Conservation (phyloP, 2,329 filamentous ascomycete genomes). For the Tolypocladium cylindrosporum region DNA sequence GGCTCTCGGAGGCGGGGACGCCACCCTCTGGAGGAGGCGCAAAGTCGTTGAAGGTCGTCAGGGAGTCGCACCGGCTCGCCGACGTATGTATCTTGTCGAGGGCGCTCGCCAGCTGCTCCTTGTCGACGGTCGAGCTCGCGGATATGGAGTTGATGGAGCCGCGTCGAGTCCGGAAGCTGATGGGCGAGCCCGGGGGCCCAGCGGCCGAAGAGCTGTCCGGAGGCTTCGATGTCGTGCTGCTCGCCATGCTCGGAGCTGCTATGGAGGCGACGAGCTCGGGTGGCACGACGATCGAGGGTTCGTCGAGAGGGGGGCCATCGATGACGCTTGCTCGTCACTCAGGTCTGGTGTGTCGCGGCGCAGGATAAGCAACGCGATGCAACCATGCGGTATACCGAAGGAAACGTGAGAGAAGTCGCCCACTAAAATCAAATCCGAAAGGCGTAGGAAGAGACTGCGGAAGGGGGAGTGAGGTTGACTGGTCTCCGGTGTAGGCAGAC, state of each 20-base stretch:
- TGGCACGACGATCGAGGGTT: not conserved
- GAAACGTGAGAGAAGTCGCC: not conserved
- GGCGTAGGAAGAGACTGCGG: not conserved
- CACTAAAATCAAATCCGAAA: not conserved
- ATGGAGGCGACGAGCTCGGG: constrained; percentile 5
- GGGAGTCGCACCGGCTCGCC: constrained; percentile 71
- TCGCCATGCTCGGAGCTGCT: constrained; percentile 14
- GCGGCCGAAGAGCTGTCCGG: constrained; percentile 16
- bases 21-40: constrained; percentile 54
- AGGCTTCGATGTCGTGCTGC: constrained; percentile 18
- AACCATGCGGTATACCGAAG: constrained; percentile 4
- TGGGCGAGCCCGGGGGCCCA: constrained; percentile 17
- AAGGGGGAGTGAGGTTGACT: not conserved
- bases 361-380: not conserved
- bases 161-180: constrained; percentile 22
- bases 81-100: constrained; percentile 83
- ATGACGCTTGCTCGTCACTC: not conserved
- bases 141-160: constrained; percentile 31
- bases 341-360: constrained; percentile 1
- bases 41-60: constrained; percentile 94
- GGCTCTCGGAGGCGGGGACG: constrained; percentile 51
- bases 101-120: constrained; percentile 64
- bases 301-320: not conserved
- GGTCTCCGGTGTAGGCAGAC: not conserved
- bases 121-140: constrained; percentile 40